Evolutionary conservation across 2,329 filamentous ascomycete genomes (phyloP).

Genomic region (Pseudonectria buxi): DNA sequence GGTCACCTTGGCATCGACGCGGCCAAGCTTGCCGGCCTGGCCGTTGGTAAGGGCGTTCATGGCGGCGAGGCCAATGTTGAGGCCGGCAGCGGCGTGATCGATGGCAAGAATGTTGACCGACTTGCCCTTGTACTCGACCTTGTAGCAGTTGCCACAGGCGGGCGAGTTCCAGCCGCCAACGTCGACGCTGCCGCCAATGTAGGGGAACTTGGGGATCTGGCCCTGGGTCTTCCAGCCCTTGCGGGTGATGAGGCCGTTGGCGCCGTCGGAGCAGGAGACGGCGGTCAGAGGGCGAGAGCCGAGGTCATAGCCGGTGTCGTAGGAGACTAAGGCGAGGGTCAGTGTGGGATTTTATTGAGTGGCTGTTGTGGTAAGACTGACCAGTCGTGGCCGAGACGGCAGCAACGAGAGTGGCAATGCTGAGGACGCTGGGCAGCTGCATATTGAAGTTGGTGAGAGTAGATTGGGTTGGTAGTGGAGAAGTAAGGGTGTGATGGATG

Average conservation of each 20-base stretch:
- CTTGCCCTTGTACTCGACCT: slow-evolving; percentile 43
- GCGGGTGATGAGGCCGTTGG: slow-evolving; percentile 57
- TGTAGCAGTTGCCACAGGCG: slow-evolving; percentile 54
- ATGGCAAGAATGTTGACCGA: slow-evolving; percentile 50
- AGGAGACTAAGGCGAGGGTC: slow-evolving; percentile 49
- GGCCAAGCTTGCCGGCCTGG: slow-evolving; percentile 43
- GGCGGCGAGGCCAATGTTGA: slow-evolving; percentile 51
- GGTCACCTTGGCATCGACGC: slow-evolving; percentile 41
- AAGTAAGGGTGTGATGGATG: slow-evolving; percentile 3
- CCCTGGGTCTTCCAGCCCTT: slow-evolving; percentile 53
- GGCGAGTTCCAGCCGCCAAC: slow-evolving; percentile 51
- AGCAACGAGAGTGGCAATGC: slow-evolving; percentile 32
- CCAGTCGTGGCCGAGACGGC: slow-evolving; percentile 31
- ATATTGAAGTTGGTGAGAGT: slow-evolving; percentile 28
- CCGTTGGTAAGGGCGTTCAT: slow-evolving; percentile 50
- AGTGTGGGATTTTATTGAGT: slow-evolving; percentile 3
- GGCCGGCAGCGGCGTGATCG: slow-evolving; percentile 42
- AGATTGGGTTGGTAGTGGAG: slow-evolving; percentile 7
- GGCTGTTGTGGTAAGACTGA: slow-evolving; percentile 9
- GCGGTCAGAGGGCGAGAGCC: slow-evolving; percentile 43
- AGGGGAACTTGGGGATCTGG: slow-evolving; percentile 43
- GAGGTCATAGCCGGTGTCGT: slow-evolving; percentile 66
- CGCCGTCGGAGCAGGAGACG: slow-evolving; percentile 62
- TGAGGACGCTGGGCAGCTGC: slow-evolving; percentile 36
- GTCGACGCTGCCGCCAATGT: slow-evolving; percentile 47